Percentiles rank a stretch among this genome's conserved stretches.
These are phyloP conservation scores for Boletellus sp. DNA, from an alignment of 1,284 basidiomycete genomes.

Conservation along the genomic window DNA sequence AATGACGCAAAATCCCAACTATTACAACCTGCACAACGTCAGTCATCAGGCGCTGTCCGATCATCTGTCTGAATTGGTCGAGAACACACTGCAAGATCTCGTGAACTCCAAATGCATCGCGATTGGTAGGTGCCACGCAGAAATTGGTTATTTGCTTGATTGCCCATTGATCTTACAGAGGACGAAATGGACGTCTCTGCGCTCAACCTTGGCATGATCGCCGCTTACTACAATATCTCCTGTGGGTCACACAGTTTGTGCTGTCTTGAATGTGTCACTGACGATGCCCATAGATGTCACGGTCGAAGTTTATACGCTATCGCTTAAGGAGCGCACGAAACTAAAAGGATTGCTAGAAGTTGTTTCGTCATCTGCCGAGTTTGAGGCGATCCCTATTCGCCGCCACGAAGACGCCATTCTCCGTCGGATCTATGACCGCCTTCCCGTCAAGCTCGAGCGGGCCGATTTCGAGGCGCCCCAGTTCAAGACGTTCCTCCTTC, in stretches of 20 bases:
- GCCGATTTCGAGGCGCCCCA: slow-evolving; percentile 90
- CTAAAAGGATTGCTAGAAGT: slow-evolving; percentile 96
- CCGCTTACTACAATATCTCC: slow-evolving; percentile 89
- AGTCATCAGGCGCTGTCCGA: slow-evolving; percentile 92
- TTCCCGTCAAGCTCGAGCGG: slow-evolving; percentile 88
- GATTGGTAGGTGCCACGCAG: slow-evolving; percentile 58
- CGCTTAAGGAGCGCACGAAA: slow-evolving; percentile 95
- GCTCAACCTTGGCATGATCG: slow-evolving; percentile 95
- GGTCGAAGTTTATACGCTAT: slow-evolving; percentile 94
- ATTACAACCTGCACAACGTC: slow-evolving; percentile 93
- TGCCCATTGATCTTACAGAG: slow-evolving; percentile 43
- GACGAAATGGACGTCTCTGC: slow-evolving; percentile 92
- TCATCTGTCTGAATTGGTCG: slow-evolving; percentile 93
- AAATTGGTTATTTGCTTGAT: not conserved
- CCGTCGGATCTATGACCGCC: slow-evolving; percentile 91
- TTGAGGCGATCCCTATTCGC: slow-evolving; percentile 91
- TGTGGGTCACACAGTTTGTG: slow-evolving; percentile 44
- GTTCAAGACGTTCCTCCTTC: slow-evolving; percentile 96
- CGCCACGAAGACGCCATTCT: slow-evolving; percentile 84
- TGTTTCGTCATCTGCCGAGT: slow-evolving; percentile 93
- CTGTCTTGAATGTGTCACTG: not conserved
- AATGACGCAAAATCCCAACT: slow-evolving; percentile 94
- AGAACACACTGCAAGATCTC: slow-evolving; percentile 87
- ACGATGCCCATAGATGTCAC: slow-evolving; percentile 68
- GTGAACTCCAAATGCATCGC: slow-evolving; percentile 94